phyloP scores from a whole-genome alignment of 768 basidiomycete genomes.

The Mycena galopus region DNA sequence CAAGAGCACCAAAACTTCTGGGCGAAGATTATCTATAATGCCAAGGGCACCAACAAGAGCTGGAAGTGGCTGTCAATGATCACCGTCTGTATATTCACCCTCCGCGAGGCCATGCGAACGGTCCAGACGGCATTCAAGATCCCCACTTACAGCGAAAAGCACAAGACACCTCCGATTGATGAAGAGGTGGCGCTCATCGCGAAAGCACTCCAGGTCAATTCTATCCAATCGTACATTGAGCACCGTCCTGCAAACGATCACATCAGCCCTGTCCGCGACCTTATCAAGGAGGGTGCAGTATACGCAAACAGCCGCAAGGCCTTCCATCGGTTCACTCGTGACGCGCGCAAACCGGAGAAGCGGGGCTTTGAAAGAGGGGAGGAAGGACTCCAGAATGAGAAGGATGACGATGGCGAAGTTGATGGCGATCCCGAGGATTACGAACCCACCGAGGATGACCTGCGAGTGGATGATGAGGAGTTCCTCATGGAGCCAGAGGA shows the following conservation, averaged over 20 bases:
- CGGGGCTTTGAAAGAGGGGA: not conserved
- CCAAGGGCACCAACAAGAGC: constrained; percentile 27
- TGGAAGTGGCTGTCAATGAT: constrained; percentile 35
- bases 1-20: constrained; percentile 29
- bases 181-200: constrained; percentile 1
- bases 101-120: constrained; percentile 25
- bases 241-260: constrained; percentile 8
- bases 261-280: constrained; percentile 16
- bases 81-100: constrained; percentile 30
- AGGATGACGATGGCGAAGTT: not conserved
- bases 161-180: not conserved
- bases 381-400: not conserved
- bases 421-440: not conserved
- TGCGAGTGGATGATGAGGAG: constrained; percentile 22
- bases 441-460: constrained; percentile 4
- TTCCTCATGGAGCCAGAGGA: constrained; percentile 5
- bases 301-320: constrained; percentile 25
- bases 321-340: constrained; percentile 16
- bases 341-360: constrained; percentile 12
- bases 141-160: constrained; percentile 14
- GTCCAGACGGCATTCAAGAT: constrained; percentile 21
- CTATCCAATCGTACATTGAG: constrained; percentile 19
- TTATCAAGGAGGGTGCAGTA: constrained; percentile 17
- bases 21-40: constrained; percentile 26
- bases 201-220: constrained; percentile 1